These are phyloP conservation scores for Eucalyptus erythrocorys DNA, from an alignment of 345 rosid species.

Conservation along the genomic window DNA sequence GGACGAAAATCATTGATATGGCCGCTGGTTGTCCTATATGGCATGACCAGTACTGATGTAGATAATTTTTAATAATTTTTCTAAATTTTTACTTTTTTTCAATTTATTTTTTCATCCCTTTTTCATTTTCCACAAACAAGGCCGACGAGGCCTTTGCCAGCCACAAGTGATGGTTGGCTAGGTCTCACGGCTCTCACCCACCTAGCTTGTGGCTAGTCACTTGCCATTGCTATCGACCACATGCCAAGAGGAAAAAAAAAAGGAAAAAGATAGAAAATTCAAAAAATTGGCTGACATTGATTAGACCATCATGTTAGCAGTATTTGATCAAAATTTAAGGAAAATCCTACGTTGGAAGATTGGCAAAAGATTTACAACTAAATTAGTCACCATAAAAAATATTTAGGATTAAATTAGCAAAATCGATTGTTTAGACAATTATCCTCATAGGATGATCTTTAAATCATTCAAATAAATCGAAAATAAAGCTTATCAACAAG, in stretches of 20 bases:
- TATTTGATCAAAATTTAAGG: background rate
- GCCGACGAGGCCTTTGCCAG: too few species aligned
- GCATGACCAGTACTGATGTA: accelerated
- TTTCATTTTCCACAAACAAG: background rate
- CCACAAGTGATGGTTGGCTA: background rate
- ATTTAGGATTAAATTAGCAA: background rate
- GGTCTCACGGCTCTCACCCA: background rate
- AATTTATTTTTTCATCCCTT: background rate
- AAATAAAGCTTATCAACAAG: background rate
- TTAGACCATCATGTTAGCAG: background rate
- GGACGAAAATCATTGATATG: too few species aligned
- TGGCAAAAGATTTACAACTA: background rate
- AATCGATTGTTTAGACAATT: accelerated
- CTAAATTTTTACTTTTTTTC: background rate
- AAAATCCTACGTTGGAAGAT: background rate
- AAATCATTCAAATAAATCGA: background rate
- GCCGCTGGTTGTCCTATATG: accelerated
- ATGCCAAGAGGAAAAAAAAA: background rate
- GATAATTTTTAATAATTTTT: too few species aligned
- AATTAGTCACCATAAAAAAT: background rate
- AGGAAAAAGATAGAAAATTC: too few species aligned
- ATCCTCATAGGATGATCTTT: background rate
- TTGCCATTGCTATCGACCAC: accelerated
- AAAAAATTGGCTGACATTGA: background rate
- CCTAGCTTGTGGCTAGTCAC: background rate